Percentiles rank a stretch among this genome's conserved stretches.
Conservation (phyloP, 192 early-diverging fungal genomes). For the Coemansia sp. region DNA sequence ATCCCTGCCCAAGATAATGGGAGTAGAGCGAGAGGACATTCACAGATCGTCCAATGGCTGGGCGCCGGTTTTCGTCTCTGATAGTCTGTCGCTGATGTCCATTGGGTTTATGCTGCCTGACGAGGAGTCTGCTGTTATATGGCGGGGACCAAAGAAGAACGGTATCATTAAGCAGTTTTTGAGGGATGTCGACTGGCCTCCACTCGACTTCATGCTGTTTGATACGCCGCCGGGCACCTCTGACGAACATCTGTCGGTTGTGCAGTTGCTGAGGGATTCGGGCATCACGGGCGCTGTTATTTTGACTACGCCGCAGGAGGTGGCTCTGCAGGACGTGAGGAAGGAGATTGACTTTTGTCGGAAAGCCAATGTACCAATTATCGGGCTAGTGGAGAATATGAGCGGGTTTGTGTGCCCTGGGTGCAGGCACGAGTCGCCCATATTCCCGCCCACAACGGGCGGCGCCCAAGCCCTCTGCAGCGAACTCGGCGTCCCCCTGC, state of each 20-base stretch:
- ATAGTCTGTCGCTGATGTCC: slow-evolving; percentile 83
- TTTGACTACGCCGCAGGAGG: slow-evolving; percentile 93
- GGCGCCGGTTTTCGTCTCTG: slow-evolving; percentile 69
- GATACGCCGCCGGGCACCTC: slow-evolving; percentile 98
- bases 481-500: slow-evolving; percentile 61
- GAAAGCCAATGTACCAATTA: slow-evolving; percentile 74
- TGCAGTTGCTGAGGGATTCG: slow-evolving; percentile 69
- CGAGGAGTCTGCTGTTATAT: slow-evolving; percentile 89
- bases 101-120: slow-evolving; percentile 90
- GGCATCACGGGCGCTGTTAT: slow-evolving; percentile 86
- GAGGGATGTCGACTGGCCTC: slow-evolving; percentile 86
- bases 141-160: slow-evolving; percentile 93
- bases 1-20: slow-evolving; percentile 91
- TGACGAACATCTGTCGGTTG: slow-evolving; percentile 92
- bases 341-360: slow-evolving; percentile 95
- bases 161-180: slow-evolving; percentile 95
- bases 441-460: slow-evolving; percentile 77
- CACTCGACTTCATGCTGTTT: slow-evolving; percentile 79
- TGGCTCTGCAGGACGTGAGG: slow-evolving; percentile 84
- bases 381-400: slow-evolving; percentile 98
- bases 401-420: slow-evolving; percentile 93
- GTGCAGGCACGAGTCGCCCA: slow-evolving; percentile 71
- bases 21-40: slow-evolving; percentile 73
- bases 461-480: slow-evolving; percentile 66
- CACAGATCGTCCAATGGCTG: slow-evolving; percentile 82